Evolutionary conservation across 495 filamentous ascomycete genomes (phyloP).

Genomic region (Oidiodendron maius): DNA sequence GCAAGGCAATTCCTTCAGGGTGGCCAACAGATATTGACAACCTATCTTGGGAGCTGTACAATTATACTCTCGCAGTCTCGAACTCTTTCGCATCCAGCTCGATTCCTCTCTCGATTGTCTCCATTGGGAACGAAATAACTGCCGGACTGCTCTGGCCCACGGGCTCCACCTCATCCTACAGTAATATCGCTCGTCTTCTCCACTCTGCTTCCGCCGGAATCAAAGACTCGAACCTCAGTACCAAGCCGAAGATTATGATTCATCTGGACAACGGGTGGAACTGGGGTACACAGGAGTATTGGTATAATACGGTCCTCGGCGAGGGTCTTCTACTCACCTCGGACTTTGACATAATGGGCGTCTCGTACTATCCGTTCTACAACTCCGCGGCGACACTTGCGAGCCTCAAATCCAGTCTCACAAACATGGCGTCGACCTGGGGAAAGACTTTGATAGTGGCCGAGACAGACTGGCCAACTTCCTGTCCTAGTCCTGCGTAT

Average conservation of each 20-base stretch:
- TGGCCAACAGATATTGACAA: conserved; percentile 55
- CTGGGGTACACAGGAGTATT: conserved; percentile 56
- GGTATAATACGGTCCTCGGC: conserved; percentile 51
- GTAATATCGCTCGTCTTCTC: conserved; percentile 55
- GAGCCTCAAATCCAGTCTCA: conserved; percentile 47
- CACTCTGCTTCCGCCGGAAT: conserved; percentile 57
- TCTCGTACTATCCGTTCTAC: conserved; percentile 69
- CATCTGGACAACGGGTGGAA: conserved; percentile 69
- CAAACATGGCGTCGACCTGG: conserved; percentile 52
- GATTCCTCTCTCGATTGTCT: conserved; percentile 54
- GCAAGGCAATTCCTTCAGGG: conserved; percentile 45
- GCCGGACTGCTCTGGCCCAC: conserved; percentile 59
- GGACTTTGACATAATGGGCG: conserved; percentile 65
- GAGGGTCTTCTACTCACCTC: conserved; percentile 42
- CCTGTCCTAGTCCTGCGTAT: conserved; percentile 47
- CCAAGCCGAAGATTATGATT: conserved; percentile 58
- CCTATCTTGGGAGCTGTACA: conserved; percentile 56
- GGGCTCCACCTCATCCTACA: conserved; percentile 42
- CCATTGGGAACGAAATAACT: conserved; percentile 67
- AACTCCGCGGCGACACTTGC: conserved; percentile 47
- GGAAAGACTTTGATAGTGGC: conserved; percentile 56
- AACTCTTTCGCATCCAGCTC: conserved; percentile 51
- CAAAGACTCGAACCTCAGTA: conserved; percentile 50
- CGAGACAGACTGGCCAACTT: conserved; percentile 63
- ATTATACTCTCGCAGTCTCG: conserved; percentile 55